phyloP scores from a whole-genome alignment of 129 eudicot genomes.

The Smallanthus sonchifolius region DNA sequence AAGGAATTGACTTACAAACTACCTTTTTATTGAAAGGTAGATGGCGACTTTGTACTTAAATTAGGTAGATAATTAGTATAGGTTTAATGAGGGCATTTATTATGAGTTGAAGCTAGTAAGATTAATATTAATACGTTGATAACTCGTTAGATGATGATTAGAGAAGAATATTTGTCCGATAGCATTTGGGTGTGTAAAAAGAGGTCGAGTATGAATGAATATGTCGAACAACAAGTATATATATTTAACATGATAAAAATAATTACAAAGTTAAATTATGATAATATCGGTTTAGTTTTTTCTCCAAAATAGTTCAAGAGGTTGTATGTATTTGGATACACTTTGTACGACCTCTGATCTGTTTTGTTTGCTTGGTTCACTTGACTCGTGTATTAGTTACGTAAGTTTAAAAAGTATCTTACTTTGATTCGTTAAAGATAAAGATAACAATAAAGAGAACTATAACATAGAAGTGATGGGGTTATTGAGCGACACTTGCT shows the following conservation, averaged over 20 bases:
- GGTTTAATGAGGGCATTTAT: not conserved
- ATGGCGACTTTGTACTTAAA: conserved; percentile 22
- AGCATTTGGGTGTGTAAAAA: not conserved
- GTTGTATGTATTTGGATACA: not conserved
- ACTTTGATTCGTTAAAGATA: not conserved
- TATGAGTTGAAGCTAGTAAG: not conserved
- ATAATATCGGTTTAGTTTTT: not conserved
- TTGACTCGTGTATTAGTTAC: not conserved
- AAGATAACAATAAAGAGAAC: not conserved
- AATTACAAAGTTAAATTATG: not conserved
- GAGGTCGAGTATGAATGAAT: not conserved
- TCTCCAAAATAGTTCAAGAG: not conserved
- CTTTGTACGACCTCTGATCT: not conserved
- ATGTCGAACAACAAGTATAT: not conserved
- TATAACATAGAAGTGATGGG: conserved; percentile 20
- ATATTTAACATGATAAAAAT: not conserved
- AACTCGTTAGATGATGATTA: not conserved
- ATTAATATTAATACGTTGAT: not conserved
- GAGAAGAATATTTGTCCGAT: not conserved
- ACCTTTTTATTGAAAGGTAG: conserved; percentile 10
- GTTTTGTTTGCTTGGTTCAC: not conserved
- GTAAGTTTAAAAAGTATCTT: not conserved
- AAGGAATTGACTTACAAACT: conserved; percentile 11
- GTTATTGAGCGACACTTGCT: conserved; percentile 23
- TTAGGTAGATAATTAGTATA: conserved; percentile 24